These are phyloP conservation scores for Sarocladiaceae sp. DNA, from an alignment of 2,329 filamentous ascomycete genomes.

Conservation along the genomic window DNA sequence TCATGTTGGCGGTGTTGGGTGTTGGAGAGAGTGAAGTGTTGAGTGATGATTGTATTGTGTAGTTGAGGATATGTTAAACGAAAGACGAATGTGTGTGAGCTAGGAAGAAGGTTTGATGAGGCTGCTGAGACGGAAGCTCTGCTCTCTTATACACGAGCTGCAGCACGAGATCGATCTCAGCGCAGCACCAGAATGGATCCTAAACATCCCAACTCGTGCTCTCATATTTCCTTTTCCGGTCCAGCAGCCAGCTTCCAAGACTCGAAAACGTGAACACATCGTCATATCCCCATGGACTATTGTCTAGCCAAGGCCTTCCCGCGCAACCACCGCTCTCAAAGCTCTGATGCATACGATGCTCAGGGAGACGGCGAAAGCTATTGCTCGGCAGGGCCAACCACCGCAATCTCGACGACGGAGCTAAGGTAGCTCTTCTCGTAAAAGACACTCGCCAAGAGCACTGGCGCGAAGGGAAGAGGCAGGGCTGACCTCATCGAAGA, in stretches of 20 bases:
- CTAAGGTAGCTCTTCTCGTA: slow-evolving; percentile 1
- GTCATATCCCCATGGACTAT: background rate
- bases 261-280: background rate
- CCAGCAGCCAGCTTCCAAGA: no score
- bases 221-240: no score
- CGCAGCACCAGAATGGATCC: no score
- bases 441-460: background rate
- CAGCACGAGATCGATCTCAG: background rate
- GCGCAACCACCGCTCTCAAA: background rate
- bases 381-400: no score
- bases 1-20: slow-evolving; percentile 16
- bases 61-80: background rate
- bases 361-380: no score
- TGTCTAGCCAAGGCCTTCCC: slow-evolving; percentile 1
- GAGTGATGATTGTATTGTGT: background rate
- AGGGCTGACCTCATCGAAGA: slow-evolving; percentile 1
- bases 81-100: background rate
- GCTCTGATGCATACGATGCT: background rate
- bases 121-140: no score
- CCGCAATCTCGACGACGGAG: no score
- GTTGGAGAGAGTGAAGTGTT: no score
- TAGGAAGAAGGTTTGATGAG: slow-evolving; percentile 1
- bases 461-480: background rate
- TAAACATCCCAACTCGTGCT: no score
- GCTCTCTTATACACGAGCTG: slow-evolving; percentile 9